Conservation (phyloP, 164 flowering plant species). For the Protea cynaroides region DNA sequence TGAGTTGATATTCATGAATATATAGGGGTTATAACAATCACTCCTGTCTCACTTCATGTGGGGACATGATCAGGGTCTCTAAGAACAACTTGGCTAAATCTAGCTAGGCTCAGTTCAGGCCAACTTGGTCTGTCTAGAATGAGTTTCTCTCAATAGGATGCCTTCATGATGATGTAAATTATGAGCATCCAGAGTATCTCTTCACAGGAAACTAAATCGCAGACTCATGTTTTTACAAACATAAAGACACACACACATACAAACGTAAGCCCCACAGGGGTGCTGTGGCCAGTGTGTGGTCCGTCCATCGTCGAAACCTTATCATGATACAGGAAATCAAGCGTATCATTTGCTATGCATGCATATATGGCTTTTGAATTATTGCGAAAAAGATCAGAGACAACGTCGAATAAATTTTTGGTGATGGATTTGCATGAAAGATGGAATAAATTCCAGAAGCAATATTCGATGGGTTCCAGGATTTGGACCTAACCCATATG, state of each 20-base stretch:
- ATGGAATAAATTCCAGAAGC: constrained; percentile 15
- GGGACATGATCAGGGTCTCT: constrained; percentile 7
- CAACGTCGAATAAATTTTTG: constrained; percentile 4
- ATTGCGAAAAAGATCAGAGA: constrained; percentile 11
- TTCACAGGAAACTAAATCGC: no score
- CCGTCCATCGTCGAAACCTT: no score
- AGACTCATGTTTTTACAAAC: no score
- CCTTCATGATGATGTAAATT: not conserved
- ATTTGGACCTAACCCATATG: constrained; percentile 3
- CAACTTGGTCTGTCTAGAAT: constrained; percentile 1
- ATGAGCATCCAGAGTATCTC: no score
- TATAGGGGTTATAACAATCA: constrained; percentile 34
- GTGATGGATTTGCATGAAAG: constrained; percentile 10
- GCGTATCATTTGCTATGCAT: not conserved
- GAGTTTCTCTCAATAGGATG: not conserved
- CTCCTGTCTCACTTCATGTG: constrained; percentile 21
- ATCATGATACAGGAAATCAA: not conserved
- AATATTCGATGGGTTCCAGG: not conserved
- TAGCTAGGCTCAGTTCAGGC: not conserved
- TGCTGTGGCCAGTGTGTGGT: no score
- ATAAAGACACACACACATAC: no score
- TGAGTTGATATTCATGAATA: no score
- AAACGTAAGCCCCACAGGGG: no score
- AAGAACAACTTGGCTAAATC: not conserved
- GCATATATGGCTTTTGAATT: constrained; percentile 10